phyloP scores from a whole-genome alignment of 2,329 filamentous ascomycete species.

The Penicillium griseofulvum region DNA sequence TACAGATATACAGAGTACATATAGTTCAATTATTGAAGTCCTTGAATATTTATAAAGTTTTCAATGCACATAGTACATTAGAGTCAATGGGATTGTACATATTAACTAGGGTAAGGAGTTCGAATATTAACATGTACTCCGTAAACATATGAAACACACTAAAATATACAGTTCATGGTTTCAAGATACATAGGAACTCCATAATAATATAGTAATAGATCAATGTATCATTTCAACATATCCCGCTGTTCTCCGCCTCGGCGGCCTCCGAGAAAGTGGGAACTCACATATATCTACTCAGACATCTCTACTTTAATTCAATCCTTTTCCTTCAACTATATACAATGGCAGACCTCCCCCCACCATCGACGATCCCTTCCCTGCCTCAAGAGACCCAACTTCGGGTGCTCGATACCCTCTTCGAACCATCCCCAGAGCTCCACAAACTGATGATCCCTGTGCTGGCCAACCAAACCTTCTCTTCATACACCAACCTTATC shows the following conservation, averaged over 20 bases:
- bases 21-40: too few relatives aligned
- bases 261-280: slow-evolving; percentile 19
- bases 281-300: not conserved
- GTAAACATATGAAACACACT: not conserved
- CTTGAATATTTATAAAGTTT: too few relatives aligned
- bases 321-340: not conserved
- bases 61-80: too few relatives aligned
- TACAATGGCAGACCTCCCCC: slow-evolving; percentile 52
- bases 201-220: too few relatives aligned
- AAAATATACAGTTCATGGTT: not conserved
- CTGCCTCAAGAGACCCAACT: slow-evolving; percentile 56
- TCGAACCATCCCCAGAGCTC: slow-evolving; percentile 75
- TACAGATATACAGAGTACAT: too few relatives aligned
- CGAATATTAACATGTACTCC: not conserved
- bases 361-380: slow-evolving; percentile 55
- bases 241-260: slow-evolving; percentile 18
- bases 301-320: not conserved
- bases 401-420: slow-evolving; percentile 69
- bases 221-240: too few relatives aligned
- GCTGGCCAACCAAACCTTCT: slow-evolving; percentile 59
- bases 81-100: not conserved
- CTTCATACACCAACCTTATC: slow-evolving; percentile 69
- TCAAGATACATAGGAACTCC: too few relatives aligned
- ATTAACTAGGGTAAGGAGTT: not conserved
- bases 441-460: slow-evolving; percentile 69